These are phyloP conservation scores for Trichoderma afroharzianum DNA, from an alignment of 2,329 filamentous ascomycete genomes.

Conservation along the genomic window DNA sequence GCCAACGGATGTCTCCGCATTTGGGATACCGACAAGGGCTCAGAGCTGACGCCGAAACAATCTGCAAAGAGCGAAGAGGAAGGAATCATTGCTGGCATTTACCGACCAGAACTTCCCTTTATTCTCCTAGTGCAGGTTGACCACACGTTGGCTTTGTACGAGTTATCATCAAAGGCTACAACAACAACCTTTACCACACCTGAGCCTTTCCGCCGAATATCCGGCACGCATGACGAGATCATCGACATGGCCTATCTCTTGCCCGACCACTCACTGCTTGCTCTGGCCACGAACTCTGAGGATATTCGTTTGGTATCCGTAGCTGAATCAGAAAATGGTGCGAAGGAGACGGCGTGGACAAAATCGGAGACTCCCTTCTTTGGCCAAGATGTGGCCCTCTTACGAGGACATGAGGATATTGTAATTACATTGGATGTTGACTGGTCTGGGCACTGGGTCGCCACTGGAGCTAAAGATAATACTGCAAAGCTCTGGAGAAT, in stretches of 20 bases:
- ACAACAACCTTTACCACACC: constrained; percentile 35
- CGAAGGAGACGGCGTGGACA: constrained; percentile 23
- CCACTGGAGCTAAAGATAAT: constrained; percentile 95
- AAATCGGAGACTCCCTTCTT: constrained; percentile 58
- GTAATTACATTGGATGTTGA: constrained; percentile 92
- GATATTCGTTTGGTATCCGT: constrained; percentile 85
- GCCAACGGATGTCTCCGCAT: constrained; percentile 77
- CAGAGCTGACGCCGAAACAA: constrained; percentile 76
- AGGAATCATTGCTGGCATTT: constrained; percentile 68
- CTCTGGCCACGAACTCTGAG: constrained; percentile 91
- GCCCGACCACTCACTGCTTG: constrained; percentile 74
- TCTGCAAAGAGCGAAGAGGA: constrained; percentile 56
- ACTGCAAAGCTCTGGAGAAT: constrained; percentile 87
- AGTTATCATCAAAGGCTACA: constrained; percentile 39
- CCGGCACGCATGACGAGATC: constrained; percentile 95
- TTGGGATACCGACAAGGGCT: constrained; percentile 75
- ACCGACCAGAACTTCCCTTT: constrained; percentile 61
- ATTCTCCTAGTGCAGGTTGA: constrained; percentile 83
- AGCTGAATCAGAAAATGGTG: constrained; percentile 33
- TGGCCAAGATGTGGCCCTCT: constrained; percentile 79
- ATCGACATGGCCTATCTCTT: constrained; percentile 90
- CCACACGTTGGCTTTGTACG: constrained; percentile 78
- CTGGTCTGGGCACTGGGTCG: constrained; percentile 96
- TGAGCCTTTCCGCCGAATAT: constrained; percentile 71
- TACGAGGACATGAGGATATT: constrained; percentile 92